Conservation (phyloP, 495 filamentous ascomycete genomes). For the Podospora conica region DNA sequence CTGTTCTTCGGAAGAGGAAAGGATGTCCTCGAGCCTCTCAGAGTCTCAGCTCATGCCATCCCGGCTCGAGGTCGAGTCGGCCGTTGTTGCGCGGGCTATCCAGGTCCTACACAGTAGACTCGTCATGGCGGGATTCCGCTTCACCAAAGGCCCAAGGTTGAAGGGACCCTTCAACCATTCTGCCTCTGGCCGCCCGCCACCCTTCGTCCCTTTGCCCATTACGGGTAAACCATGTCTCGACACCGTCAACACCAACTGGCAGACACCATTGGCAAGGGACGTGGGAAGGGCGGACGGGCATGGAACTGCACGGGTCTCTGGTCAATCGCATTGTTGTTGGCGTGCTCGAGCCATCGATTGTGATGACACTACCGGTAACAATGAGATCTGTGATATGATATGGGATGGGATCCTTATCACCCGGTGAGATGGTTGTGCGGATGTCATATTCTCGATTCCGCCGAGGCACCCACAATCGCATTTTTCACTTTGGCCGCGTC, state of each 20-base stretch:
- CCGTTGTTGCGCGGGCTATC: background rate
- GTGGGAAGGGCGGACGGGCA: background rate
- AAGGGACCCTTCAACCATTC: background rate
- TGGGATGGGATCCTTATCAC: slow-evolving; percentile 2
- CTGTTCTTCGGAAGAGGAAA: background rate
- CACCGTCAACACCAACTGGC: background rate
- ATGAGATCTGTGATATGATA: background rate
- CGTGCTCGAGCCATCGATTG: background rate
- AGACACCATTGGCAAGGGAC: background rate
- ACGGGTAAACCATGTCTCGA: background rate
- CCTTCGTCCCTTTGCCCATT: background rate
- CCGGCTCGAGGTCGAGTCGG: background rate
- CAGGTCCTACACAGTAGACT: background rate
- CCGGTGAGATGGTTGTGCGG: slow-evolving; percentile 4
- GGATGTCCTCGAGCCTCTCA: background rate
- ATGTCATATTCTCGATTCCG: slow-evolving; percentile 9
- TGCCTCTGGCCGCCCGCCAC: background rate
- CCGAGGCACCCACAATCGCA: background rate
- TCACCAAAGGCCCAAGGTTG: background rate
- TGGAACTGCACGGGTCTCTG: background rate
- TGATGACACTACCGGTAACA: too few species aligned
- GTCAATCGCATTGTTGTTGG: slow-evolving; percentile 7
- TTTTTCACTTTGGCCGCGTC: slow-evolving; percentile 16
- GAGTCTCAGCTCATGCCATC: background rate
- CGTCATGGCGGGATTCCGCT: background rate